These are phyloP conservation scores for Exsudoporus frostii DNA, from an alignment of 768 basidiomycete genomes.

Conservation along the genomic window DNA sequence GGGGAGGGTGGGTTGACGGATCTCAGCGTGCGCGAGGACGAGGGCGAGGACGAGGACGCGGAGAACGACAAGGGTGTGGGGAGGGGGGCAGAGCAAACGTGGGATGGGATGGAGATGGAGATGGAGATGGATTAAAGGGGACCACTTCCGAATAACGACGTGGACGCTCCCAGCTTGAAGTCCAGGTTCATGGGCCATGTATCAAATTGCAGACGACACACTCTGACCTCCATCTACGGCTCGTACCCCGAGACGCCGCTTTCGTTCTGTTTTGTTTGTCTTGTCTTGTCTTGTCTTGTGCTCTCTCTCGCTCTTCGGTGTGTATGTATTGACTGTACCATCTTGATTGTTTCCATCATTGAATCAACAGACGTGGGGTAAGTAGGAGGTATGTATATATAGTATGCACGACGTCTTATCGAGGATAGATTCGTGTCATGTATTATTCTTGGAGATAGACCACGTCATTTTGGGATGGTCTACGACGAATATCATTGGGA, in stretches of 20 bases:
- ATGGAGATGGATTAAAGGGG: slow-evolving; percentile 29
- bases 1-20: not conserved
- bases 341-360: not conserved
- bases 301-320: not conserved
- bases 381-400: not conserved
- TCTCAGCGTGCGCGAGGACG: slow-evolving; percentile 5
- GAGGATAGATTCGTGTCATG: not conserved
- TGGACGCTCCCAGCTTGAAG: not conserved
- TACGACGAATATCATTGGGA: no score
- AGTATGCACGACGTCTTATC: not conserved
- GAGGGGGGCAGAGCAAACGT: slow-evolving; percentile 23
- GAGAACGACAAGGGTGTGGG: not conserved
- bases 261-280: not conserved
- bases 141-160: not conserved
- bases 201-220: no score
- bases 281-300: not conserved
- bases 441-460: not conserved
- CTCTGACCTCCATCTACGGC: not conserved
- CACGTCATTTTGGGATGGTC: no score
- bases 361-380: not conserved
- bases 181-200: no score
- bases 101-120: slow-evolving; percentile 56
- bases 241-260: not conserved
- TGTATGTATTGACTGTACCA: not conserved
- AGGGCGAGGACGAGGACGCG: not conserved